Percentiles rank a stretch among this genome's conserved stretches.
These are phyloP conservation scores for Arachnopeziza araneosa DNA, from an alignment of 2,329 filamentous ascomycete genomes.

Conservation along the genomic window DNA sequence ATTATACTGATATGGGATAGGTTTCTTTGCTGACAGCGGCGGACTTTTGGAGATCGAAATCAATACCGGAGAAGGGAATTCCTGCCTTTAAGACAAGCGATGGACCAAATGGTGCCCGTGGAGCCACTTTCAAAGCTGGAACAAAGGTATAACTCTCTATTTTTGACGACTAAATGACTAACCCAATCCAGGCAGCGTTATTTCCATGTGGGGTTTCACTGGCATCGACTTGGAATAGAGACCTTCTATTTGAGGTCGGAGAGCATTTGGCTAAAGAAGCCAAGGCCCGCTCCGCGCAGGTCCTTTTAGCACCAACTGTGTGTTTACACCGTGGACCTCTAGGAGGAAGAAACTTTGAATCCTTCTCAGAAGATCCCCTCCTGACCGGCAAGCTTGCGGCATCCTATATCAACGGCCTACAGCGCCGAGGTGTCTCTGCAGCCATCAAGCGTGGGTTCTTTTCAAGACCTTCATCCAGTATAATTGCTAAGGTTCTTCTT, in stretches of 20 bases:
- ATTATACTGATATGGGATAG: conserved; percentile 30
- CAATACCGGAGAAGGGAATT: conserved; percentile 57
- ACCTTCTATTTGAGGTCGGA: conserved; percentile 64
- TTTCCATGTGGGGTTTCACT: conserved; percentile 76
- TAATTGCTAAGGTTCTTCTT: background rate
- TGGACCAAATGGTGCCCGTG: conserved; percentile 65
- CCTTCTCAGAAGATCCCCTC: conserved; percentile 76
- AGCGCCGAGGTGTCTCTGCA: conserved; percentile 67
- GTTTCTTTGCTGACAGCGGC: conserved; percentile 54
- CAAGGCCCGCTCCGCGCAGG: conserved; percentile 66
- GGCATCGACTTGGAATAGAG: conserved; percentile 72
- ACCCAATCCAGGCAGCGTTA: conserved; percentile 54
- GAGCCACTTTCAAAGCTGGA: conserved; percentile 63
- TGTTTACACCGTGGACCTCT: conserved; percentile 79
- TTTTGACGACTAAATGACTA: conserved; percentile 6
- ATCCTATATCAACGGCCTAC: conserved; percentile 66
- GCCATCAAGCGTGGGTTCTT: conserved; percentile 68
- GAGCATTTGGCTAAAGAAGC: conserved; percentile 65
- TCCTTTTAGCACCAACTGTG: conserved; percentile 71
- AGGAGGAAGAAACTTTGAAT: conserved; percentile 82
- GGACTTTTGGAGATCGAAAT: conserved; percentile 66
- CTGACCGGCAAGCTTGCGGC: conserved; percentile 70
- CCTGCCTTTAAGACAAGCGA: conserved; percentile 63
- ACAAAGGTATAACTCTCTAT: conserved; percentile 43
- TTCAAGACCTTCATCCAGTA: background rate